These are phyloP conservation scores for Oryza coarctata DNA, from an alignment of 176 grass and related monocot species.

Conservation along the genomic window DNA sequence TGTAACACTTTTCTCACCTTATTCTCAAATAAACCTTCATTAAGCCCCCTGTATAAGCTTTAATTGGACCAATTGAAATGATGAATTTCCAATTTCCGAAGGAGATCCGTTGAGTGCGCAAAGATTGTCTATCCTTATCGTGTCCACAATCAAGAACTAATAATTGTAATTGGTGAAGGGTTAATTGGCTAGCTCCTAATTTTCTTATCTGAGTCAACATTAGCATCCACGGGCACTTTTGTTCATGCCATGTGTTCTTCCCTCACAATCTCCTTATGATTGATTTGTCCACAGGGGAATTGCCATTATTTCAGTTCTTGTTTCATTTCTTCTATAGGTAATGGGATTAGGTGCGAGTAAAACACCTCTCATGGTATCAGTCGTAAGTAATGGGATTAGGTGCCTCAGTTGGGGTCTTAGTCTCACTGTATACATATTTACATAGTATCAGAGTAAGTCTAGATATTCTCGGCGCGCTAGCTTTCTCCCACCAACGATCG, in stretches of 20 bases:
- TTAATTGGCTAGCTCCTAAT: slow-evolving; percentile 10
- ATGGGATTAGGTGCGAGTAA: slow-evolving; percentile 27
- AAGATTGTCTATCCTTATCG: slow-evolving; percentile 28
- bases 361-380: slow-evolving; percentile 34
- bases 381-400: too few relatives aligned
- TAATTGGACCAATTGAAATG: background rate
- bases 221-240: slow-evolving; percentile 40
- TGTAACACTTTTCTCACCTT: slow-evolving; percentile 3
- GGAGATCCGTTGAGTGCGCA: slow-evolving; percentile 1
- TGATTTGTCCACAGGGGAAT: background rate
- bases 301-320: slow-evolving; percentile 29
- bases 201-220: slow-evolving; percentile 45
- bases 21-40: background rate
- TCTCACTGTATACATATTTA: too few relatives aligned
- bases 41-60: background rate
- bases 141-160: background rate
- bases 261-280: background rate
- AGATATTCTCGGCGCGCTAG: too few relatives aligned
- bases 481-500: too few relatives aligned
- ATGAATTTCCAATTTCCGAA: background rate
- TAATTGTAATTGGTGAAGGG: slow-evolving; percentile 10
- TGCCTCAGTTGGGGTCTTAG: too few relatives aligned
- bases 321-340: background rate
- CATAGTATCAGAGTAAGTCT: too few relatives aligned
- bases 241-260: slow-evolving; percentile 32